Evolutionary conservation across 352 stramenopile species (phyloP).

Genomic region (Thalassiosira livingstoniorum): DNA sequence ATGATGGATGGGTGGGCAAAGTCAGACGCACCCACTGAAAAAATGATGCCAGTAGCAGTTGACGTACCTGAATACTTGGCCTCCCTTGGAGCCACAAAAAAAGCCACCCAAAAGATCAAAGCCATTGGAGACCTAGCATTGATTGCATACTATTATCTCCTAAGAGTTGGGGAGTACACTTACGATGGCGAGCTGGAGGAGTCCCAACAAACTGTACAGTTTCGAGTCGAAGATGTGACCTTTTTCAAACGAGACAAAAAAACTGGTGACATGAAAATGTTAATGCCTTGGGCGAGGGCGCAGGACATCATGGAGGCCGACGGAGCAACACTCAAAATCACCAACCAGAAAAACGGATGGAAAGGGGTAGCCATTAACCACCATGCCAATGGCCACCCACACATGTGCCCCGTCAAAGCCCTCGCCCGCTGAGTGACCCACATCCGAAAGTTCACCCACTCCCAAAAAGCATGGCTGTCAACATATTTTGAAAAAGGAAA

Average conservation of each 20-base stretch:
- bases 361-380: not conserved
- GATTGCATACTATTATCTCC: constrained; percentile 16
- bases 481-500: no score
- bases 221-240: not conserved
- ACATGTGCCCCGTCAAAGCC: not conserved
- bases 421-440: not conserved
- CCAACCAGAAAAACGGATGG: constrained; percentile 8
- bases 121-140: not conserved
- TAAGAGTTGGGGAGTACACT: not conserved
- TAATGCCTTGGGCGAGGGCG: not conserved
- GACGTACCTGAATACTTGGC: constrained; percentile 27
- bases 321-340: not conserved
- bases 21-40: constrained; percentile 13
- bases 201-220: constrained; percentile 3
- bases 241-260: constrained; percentile 10
- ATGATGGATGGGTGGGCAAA: constrained; percentile 33
- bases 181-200: not conserved
- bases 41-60: constrained; percentile 20
- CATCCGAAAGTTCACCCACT: not conserved
- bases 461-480: no score
- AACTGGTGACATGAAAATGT: not conserved
- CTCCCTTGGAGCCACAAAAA: not conserved
- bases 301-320: not conserved
- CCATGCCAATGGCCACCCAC: not conserved
- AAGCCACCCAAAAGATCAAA: not conserved